Evolutionary conservation across 352 stramenopile genomes (phyloP).

Genomic region (Globisporangium nodosum): DNA sequence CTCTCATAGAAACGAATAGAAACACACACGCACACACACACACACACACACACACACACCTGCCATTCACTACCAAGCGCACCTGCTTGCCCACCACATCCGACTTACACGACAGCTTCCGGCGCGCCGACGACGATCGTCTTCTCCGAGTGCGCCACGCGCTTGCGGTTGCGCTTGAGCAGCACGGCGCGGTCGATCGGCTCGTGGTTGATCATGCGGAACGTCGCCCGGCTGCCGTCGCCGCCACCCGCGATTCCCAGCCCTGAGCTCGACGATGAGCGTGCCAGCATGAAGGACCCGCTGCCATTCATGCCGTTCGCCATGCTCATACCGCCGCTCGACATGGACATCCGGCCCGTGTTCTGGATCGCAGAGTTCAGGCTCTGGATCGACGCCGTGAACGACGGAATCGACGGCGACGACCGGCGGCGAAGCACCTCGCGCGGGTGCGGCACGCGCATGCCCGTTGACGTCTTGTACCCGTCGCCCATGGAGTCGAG

Average conservation of each 20-base stretch:
- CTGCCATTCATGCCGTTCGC: slow-evolving; percentile 1
- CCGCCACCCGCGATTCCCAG: slow-evolving; percentile 17
- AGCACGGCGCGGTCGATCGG: slow-evolving; percentile 67
- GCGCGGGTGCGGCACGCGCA: slow-evolving; percentile 40
- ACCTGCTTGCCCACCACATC: too few species aligned
- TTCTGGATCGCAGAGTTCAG: slow-evolving; percentile 74
- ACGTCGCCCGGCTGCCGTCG: slow-evolving; percentile 38
- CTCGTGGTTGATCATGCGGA: slow-evolving; percentile 60
- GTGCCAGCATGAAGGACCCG: slow-evolving; percentile 12
- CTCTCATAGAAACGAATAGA: slow-evolving; percentile 3
- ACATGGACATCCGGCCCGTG: slow-evolving; percentile 52
- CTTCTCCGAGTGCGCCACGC: slow-evolving; percentile 65
- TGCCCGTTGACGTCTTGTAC: slow-evolving; percentile 35
- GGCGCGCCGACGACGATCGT: slow-evolving; percentile 85
- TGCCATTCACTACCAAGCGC: not conserved
- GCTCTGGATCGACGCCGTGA: slow-evolving; percentile 80
- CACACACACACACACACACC: not conserved
- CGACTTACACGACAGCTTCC: slow-evolving; percentile 70
- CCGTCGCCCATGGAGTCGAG: slow-evolving; percentile 58
- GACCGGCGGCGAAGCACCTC: slow-evolving; percentile 64
- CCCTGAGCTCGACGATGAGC: slow-evolving; percentile 13
- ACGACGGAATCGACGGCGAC: slow-evolving; percentile 84
- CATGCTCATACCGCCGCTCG: slow-evolving; percentile 23
- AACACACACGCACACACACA: not conserved
- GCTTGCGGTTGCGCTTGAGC: slow-evolving; percentile 76